Conservation (phyloP, 371 early-diverging fungal genomes). For the Blakeslea trispora region DNA sequence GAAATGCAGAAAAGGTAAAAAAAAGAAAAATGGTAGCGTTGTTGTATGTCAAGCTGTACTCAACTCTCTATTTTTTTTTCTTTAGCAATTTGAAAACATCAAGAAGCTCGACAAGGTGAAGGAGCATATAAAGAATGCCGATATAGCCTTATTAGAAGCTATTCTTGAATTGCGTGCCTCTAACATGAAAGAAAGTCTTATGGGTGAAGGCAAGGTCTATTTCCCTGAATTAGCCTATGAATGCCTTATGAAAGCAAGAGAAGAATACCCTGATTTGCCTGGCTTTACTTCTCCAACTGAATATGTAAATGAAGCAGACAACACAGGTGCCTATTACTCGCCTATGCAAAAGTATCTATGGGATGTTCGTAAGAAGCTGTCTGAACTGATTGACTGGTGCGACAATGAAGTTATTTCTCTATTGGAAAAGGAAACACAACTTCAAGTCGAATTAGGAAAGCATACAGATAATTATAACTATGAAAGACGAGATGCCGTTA, state of each 20-base stretch:
- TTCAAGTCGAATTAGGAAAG: conserved; percentile 16
- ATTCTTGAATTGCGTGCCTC: conserved; percentile 43
- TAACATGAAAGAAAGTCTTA: conserved; percentile 19
- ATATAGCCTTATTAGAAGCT: conserved; percentile 40
- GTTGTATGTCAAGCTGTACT: no score
- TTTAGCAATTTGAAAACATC: conserved; percentile 20
- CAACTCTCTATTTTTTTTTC: no score
- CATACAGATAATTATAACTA: conserved; percentile 25
- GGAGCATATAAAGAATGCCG: conserved; percentile 33
- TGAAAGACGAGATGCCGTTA: conserved; percentile 26
- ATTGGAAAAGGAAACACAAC: conserved; percentile 18
- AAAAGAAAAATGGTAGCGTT: no score
- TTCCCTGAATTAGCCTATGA: conserved; percentile 48
- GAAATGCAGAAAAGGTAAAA: conserved; percentile 6
- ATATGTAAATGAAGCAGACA: conserved; percentile 40
- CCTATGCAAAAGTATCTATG: conserved; percentile 53
- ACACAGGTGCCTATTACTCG: conserved; percentile 50
- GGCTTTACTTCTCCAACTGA: conserved; percentile 36
- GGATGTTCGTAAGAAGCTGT: conserved; percentile 37
- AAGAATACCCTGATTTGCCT: conserved; percentile 41
- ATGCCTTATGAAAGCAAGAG: conserved; percentile 41
- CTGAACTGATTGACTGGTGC: conserved; percentile 26
- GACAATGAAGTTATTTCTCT: conserved; percentile 14
- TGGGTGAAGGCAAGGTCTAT: conserved; percentile 38
- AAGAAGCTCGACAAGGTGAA: conserved; percentile 31